Conservation (phyloP, 441 rosid genomes). For the Eutrema salsugineum region DNA sequence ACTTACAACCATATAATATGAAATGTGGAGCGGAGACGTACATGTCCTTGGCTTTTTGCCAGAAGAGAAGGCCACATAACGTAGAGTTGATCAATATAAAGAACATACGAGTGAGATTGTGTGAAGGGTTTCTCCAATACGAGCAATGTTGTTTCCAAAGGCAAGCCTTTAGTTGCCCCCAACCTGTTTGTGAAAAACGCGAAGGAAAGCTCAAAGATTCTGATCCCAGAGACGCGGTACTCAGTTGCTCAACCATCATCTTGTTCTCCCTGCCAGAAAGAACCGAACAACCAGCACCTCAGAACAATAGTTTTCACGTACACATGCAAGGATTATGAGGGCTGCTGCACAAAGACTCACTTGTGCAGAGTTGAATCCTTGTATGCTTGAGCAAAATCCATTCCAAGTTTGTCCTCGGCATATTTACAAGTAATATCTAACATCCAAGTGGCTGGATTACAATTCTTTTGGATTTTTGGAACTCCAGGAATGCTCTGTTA, state of each 20-base stretch:
- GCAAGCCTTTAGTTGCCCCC: conserved; percentile 46
- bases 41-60: conserved; percentile 62
- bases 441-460: conserved; percentile 54
- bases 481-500: conserved; percentile 39
- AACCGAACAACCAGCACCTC: not conserved
- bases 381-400: conserved; percentile 42
- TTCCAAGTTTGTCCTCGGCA: conserved; percentile 29
- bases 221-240: conserved; percentile 26
- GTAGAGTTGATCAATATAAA: conserved; percentile 31
- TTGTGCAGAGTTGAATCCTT: conserved; percentile 32
- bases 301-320: not conserved
- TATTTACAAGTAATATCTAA: conserved; percentile 37
- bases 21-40: conserved; percentile 16
- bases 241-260: conserved; percentile 32
- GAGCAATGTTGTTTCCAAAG: conserved; percentile 64
- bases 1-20: conserved; percentile 31
- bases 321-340: not conserved
- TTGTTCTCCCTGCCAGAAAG: conserved; percentile 36
- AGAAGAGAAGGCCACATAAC: conserved; percentile 52
- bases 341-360: conserved; percentile 19
- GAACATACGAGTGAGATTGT: conserved; percentile 53
- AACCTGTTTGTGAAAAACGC: conserved; percentile 40
- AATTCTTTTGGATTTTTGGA: conserved; percentile 34
- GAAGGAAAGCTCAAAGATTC: conserved; percentile 34
- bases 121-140: conserved; percentile 75